These are phyloP conservation scores for Phallus indusiatus DNA, from an alignment of 768 basidiomycete species.

Conservation along the genomic window DNA sequence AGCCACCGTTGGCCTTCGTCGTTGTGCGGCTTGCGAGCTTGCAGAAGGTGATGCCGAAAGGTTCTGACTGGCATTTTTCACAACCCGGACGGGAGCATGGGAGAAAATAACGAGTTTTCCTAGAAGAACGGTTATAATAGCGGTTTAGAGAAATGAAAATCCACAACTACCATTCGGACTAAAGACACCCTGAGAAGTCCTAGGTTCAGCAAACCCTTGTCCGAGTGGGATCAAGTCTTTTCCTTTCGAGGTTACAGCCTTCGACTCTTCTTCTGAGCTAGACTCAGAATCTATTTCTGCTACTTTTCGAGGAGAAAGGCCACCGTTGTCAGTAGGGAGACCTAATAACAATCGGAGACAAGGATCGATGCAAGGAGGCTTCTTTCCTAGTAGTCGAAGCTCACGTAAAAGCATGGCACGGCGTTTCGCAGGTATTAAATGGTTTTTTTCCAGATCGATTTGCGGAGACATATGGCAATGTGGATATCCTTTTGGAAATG, in stretches of 20 bases:
- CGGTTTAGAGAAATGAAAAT: not conserved
- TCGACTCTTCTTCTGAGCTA: slow-evolving; percentile 54
- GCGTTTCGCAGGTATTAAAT: slow-evolving; percentile 66
- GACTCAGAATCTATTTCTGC: slow-evolving; percentile 45
- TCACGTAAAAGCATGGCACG: slow-evolving; percentile 73
- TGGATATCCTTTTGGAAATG: slow-evolving; percentile 80
- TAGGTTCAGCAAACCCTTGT: slow-evolving; percentile 71
- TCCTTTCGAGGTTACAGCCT: slow-evolving; percentile 27
- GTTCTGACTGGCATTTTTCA: slow-evolving; percentile 49
- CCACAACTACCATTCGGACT: slow-evolving; percentile 66
- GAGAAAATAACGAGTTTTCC: slow-evolving; percentile 87
- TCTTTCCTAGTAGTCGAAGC: slow-evolving; percentile 61
- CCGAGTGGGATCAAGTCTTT: slow-evolving; percentile 44
- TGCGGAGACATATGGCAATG: slow-evolving; percentile 52
- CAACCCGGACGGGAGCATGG: slow-evolving; percentile 61
- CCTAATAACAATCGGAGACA: slow-evolving; percentile 79
- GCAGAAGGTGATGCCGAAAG: slow-evolving; percentile 32
- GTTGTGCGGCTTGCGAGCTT: slow-evolving; percentile 20
- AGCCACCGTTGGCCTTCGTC: slow-evolving; percentile 35
- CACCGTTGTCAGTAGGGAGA: slow-evolving; percentile 46
- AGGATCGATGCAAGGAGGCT: slow-evolving; percentile 76
- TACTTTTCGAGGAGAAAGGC: slow-evolving; percentile 24
- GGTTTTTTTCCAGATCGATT: slow-evolving; percentile 77
- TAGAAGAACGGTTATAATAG: slow-evolving; percentile 21
- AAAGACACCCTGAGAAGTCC: slow-evolving; percentile 83